Base-by-base conservation (phyloP, 345 rosid genomes). In the Eutrema yunnanense region DNA sequence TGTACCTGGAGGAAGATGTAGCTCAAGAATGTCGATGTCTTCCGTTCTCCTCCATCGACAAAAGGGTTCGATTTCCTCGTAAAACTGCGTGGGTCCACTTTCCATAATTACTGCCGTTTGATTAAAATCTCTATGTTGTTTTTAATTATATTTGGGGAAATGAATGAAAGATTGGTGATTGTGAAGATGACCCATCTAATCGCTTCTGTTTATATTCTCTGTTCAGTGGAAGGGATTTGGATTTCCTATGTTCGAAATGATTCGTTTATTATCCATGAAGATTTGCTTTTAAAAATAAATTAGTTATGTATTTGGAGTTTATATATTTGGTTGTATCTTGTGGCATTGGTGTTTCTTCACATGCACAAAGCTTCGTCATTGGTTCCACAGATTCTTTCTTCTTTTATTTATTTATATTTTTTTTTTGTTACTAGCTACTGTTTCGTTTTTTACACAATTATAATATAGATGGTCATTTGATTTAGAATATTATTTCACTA, bases 41-140 rank as follows among this genome's bases (percentile, higher is more conserved):
- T 76, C 79, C 2, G 50, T 81, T 73, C 56, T 33, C 47, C 13
- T 51, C 84, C 88, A 83, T 47, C 77, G 77, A 79, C 84, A 86
- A 22, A 61, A 75, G 33, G 93, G 90, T 68, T 86, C 87, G 32
- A 83, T 79, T 44, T 86, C 85, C 26, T 78, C 84, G 52, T 63
- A 69, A 46, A 74, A 58, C 14, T 36, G 65, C 1, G 14, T 53
- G 12, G 36, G 11, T 61, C 41, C 57, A 55, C 57, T 37, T 40
- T 71, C 69, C 73, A 44, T 34, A 14, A 16, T 52, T 6, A 26
- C 38, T n/a, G 65, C 73, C 46, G 60, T 66, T 59, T 37, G 6
- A 12, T 6, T 0, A 40, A 34, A 73, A 56, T 40, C 38, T 58
- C 42, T 57, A 44, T 67, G 8, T 22, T 26, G 52, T 14, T 30